Conservation (phyloP, 306 rosid species). For the Trifolium dubium region DNA sequence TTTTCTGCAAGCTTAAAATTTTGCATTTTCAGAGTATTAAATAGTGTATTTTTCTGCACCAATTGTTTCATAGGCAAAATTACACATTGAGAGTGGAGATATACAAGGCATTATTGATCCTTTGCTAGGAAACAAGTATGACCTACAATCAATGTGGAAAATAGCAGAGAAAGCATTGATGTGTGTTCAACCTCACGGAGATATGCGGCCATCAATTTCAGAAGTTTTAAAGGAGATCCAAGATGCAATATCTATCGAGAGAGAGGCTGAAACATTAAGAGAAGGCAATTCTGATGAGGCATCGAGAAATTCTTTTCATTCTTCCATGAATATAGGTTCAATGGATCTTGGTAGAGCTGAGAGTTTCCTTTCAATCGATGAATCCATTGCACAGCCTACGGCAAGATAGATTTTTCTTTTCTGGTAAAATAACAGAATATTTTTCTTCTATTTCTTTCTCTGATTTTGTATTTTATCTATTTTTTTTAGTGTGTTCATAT, state of each 20-base stretch:
- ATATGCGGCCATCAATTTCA: conserved; percentile 87
- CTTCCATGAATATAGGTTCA: conserved; percentile 70
- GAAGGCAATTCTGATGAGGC: conserved; percentile 75
- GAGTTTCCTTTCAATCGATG: conserved; percentile 74
- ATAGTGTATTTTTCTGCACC: conserved; percentile 7
- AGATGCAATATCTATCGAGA: conserved; percentile 84
- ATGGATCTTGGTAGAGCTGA: conserved; percentile 70
- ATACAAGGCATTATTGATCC: conserved; percentile 96
- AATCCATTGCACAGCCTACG: conserved; percentile 71
- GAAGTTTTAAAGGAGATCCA: conserved; percentile 98
- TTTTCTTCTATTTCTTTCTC: conserved; percentile 7
- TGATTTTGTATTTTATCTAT: neutral
- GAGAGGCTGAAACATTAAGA: conserved; percentile 54
- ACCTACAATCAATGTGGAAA: conserved; percentile 98
- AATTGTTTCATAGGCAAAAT: conserved; percentile 70
- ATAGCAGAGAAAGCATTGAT: conserved; percentile 96
- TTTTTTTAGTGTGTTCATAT: conserved; percentile 31
- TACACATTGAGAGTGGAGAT: conserved; percentile 92
- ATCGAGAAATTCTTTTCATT: conserved; percentile 69
- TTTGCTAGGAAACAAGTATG: conserved; percentile 59
- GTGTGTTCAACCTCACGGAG: conserved; percentile 93
- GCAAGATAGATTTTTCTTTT: conserved; percentile 57
- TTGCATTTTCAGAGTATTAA: neutral
- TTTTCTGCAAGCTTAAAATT: conserved; percentile 23
- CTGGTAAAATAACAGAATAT: neutral